Percentiles rank a stretch among this genome's conserved stretches.
phyloP scores from a whole-genome alignment of 78 protist genomes.

The Speleostelium caveatum region DNA sequence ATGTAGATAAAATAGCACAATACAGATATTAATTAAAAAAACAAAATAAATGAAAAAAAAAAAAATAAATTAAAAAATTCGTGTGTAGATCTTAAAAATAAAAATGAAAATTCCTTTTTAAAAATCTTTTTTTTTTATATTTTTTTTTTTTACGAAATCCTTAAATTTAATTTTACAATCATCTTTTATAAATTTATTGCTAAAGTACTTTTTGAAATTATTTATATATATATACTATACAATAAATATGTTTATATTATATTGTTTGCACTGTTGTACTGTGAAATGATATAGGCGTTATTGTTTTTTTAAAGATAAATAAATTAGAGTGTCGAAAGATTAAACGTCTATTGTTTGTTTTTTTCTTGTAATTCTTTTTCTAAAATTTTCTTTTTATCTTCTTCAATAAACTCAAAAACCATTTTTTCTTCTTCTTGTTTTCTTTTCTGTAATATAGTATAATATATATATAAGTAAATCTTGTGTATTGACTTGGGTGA shows the following conservation, averaged over 20 bases:
- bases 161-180: no score
- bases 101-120: no score
- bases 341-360: not conserved
- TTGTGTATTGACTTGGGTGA: not conserved
- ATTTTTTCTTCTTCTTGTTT: conserved; percentile 18
- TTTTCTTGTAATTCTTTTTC: not conserved
- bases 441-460: conserved; percentile 10
- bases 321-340: not conserved
- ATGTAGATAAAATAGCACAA: no score
- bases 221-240: not conserved
- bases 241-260: no score
- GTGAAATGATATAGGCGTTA: not conserved
- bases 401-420: not conserved
- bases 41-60: no score
- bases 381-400: conserved; percentile 15
- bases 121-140: no score
- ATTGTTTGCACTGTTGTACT: not conserved
- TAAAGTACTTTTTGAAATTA: not conserved
- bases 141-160: no score
- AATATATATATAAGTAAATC: not conserved
- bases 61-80: no score
- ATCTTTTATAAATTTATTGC: no score
- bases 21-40: no score
- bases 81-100: no score
- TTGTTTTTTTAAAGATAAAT: not conserved